Base-by-base conservation (phyloP, 495 filamentous ascomycete genomes). In the Hapsidospora chrysogenum region DNA sequence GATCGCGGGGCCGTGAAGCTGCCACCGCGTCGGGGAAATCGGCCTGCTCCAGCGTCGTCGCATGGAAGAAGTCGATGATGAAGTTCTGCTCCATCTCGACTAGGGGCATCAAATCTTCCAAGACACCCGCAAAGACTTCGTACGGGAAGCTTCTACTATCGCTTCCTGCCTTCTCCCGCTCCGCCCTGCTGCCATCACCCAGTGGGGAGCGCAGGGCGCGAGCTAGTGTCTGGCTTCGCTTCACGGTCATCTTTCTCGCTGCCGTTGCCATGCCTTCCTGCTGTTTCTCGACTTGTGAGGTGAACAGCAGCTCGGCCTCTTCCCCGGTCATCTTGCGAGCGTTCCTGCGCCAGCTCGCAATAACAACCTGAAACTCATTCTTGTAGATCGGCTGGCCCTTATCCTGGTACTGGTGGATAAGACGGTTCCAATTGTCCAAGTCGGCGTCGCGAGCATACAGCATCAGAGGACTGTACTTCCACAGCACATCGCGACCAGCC, bases 71-170 rank as follows among this genome's bases (percentile, higher is more conserved):
- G 36, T 89, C 80, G 16, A 92, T 74, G 18, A 93, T 60, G 46
- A 95, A 96, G 48, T 94, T 94, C 52, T 96, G 87, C 58, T 96
- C 87, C 41, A 80, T 80, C 32, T 78, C 76, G 26, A 94, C 73
- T 39, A 89, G 68, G 15, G 73, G 76, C 30, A 83, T 54, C 37
- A 81, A 71, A 52, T 93, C 83, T 32, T 80, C 74, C 29, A 95
- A 60, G 11, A 76, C 70, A 22, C 78, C 78, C 2, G 74, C 64
- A 55, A 93, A 93, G n/a, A 75, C 77, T 57, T 94, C 87, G 40
- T 72, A 84, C 1, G 81, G 70, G 26, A 80, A 66, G 16, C 81
- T 62, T 40, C 72, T 71, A 26, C 78, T 76, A 41, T 72, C 68
- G 35, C 75, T 64, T 19, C 6, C 18, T 2, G 59, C 45, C 54